Percentiles rank a stretch among this genome's conserved stretches.
Evolutionary conservation across 495 filamentous ascomycete genomes (phyloP).

Genomic region (Amphirosellinia nigrospora): DNA sequence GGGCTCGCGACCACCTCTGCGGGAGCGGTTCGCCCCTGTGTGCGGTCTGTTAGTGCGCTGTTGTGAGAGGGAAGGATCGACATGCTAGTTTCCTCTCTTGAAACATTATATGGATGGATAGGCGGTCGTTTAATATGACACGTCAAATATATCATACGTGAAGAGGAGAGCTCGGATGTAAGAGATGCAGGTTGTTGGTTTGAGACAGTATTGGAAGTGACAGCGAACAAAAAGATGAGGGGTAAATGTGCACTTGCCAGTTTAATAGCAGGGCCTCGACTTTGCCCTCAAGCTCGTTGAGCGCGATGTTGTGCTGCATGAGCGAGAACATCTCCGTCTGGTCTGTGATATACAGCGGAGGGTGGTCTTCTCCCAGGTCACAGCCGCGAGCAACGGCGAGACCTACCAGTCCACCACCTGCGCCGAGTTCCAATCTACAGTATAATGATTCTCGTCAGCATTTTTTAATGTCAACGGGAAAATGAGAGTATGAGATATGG

Average conservation of each 20-base stretch:
- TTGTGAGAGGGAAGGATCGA: background rate
- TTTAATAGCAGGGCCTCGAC: slow-evolving; percentile 71
- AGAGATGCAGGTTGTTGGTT: background rate
- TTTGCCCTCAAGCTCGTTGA: slow-evolving; percentile 72
- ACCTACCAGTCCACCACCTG: slow-evolving; percentile 88
- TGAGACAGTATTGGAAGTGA: background rate
- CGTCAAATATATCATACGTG: background rate
- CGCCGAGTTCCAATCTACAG: slow-evolving; percentile 84
- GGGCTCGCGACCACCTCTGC: slow-evolving; percentile 50
- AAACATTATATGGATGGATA: background rate
- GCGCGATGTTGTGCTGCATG: slow-evolving; percentile 80
- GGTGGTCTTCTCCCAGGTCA: slow-evolving; percentile 39
- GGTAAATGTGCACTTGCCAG: slow-evolving; percentile 63
- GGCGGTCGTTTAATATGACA: background rate
- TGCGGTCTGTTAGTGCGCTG: background rate
- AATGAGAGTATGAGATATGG: background rate
- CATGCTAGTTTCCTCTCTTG: background rate
- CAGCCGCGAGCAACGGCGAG: slow-evolving; percentile 69
- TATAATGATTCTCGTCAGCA: background rate
- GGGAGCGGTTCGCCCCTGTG: slow-evolving; percentile 62
- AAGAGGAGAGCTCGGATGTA: background rate
- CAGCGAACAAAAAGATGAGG: background rate
- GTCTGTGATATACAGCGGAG: slow-evolving; percentile 78
- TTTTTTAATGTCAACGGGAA: background rate
- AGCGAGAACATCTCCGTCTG: slow-evolving; percentile 81